A percentile compares a stretch with the other conserved stretches of the same genome.
phyloP scores from a whole-genome alignment of 192 early-diverging fungal species.

The Coemansia sp. region DNA sequence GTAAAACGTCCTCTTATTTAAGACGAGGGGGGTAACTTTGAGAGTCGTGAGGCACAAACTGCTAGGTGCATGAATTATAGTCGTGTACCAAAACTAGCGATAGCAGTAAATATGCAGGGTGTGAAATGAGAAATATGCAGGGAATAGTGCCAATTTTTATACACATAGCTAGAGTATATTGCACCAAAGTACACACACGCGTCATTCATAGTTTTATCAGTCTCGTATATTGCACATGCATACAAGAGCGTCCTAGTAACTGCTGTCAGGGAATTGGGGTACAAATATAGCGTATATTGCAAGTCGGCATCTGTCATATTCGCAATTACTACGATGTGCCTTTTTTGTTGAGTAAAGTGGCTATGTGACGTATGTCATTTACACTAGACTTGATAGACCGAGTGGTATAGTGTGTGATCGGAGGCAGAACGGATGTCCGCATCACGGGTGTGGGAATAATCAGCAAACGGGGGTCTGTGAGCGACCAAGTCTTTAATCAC shows the following conservation, averaged over 20 bases:
- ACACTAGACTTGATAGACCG: not conserved
- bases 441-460: not conserved
- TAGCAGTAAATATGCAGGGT: constrained; percentile 9
- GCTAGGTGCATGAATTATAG: not conserved
- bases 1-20: not conserved
- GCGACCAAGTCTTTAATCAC: not conserved
- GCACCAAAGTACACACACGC: not conserved
- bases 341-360: not conserved
- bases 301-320: not conserved
- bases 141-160: not conserved
- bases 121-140: constrained; percentile 5
- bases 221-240: not conserved
- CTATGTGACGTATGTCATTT: not conserved
- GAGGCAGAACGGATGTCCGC: not conserved
- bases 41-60: not conserved
- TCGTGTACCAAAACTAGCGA: not conserved
- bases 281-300: not conserved
- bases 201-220: not conserved
- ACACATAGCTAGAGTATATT: not conserved
- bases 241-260: not conserved
- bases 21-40: not conserved
- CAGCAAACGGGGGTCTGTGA: not conserved
- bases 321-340: not conserved
- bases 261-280: not conserved
- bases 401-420: not conserved